Evolutionary conservation across 2,329 filamentous ascomycete genomes (phyloP).

Genomic region (Fusarium kyushuense): DNA sequence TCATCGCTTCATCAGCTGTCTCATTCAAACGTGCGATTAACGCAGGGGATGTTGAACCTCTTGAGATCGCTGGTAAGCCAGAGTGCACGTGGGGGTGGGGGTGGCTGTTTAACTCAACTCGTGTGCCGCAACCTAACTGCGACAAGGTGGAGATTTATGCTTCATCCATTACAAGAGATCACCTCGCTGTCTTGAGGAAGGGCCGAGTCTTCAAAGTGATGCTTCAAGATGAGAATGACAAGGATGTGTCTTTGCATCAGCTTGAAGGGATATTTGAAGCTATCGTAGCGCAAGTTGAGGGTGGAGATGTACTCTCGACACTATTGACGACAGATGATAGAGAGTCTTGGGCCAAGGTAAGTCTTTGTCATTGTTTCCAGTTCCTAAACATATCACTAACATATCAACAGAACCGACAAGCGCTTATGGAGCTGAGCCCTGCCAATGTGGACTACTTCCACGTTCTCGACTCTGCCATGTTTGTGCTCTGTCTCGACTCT

Average conservation of each 20-base stretch:
- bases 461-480: conserved; percentile 5
- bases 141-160: neutral
- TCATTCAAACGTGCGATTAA: neutral
- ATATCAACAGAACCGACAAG: neutral
- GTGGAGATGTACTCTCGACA: neutral
- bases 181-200: conserved; percentile 7
- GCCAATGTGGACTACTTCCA: neutral
- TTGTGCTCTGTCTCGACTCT: neutral
- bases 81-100: conserved; percentile 5
- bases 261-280: neutral
- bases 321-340: conserved; percentile 6
- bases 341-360: conserved; percentile 9
- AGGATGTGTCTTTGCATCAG: neutral
- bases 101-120: conserved; percentile 2
- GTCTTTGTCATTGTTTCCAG: neutral
- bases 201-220: conserved; percentile 4
- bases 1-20: neutral
- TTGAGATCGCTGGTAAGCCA: conserved; percentile 7
- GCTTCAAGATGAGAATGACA: neutral
- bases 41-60: neutral
- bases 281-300: neutral
- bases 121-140: neutral
- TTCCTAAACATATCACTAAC: neutral
- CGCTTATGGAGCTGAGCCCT: neutral
- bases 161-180: neutral